Percentiles rank a stretch among this genome's conserved stretches.
Evolutionary conservation across 331 rosid species (phyloP).

Genomic region (Quercus tomentella): DNA sequence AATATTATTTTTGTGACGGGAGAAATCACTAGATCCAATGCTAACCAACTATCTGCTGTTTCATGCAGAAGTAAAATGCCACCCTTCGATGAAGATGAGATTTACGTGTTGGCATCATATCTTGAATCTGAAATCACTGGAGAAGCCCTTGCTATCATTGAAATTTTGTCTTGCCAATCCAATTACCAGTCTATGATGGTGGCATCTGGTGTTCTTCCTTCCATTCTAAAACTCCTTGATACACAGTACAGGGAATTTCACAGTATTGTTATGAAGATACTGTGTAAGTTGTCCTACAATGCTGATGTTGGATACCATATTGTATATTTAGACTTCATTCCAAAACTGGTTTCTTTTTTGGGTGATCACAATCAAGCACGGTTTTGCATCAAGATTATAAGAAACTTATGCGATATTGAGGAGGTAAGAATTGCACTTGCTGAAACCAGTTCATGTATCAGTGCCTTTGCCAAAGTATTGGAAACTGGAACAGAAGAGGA

Average conservation of each 20-base stretch:
- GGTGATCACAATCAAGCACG: constrained; percentile 1
- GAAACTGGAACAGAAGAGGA: constrained; percentile 6
- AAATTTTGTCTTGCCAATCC: constrained; percentile 10
- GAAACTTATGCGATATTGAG: constrained; percentile 5
- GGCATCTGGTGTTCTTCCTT: constrained; percentile 26
- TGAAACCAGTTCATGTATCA: constrained; percentile 2
- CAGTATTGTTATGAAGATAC: constrained; percentile 13
- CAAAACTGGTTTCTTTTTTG: constrained; percentile 10
- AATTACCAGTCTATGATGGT: constrained; percentile 12
- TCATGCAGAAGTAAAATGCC: constrained; percentile 12
- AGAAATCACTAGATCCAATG: not conserved
- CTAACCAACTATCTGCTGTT: not conserved
- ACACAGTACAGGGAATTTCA: not conserved
- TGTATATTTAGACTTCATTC: constrained; percentile 17
- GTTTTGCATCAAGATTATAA: not conserved
- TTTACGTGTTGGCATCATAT: constrained; percentile 12
- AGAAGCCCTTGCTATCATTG: constrained; percentile 16
- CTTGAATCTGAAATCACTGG: constrained; percentile 19
- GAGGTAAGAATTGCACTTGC: constrained; percentile 17
- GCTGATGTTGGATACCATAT: constrained; percentile 9
- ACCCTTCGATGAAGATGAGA: constrained; percentile 7
- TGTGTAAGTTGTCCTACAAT: constrained; percentile 13
- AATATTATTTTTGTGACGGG: not conserved
- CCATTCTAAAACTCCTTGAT: constrained; percentile 13
- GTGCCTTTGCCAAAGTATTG: constrained; percentile 9